A percentile compares a stretch with the other conserved stretches of the same genome.
phyloP scores from a whole-genome alignment of 75 land plant species.

The Gnetum montanum region DNA sequence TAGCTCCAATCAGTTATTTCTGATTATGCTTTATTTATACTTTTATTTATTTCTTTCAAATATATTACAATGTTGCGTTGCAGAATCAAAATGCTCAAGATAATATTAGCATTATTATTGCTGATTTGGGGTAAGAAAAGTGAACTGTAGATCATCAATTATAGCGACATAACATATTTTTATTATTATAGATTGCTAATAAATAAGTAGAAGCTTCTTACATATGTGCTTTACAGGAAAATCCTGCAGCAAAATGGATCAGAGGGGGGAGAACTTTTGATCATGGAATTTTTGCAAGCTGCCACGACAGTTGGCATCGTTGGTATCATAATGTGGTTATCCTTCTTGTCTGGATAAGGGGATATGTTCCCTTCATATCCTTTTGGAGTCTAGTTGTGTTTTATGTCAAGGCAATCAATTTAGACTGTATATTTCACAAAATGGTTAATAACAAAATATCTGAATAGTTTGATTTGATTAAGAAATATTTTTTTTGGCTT shows the following conservation, averaged over 20 bases:
- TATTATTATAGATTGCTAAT: not conserved
- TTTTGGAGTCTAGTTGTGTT: no score
- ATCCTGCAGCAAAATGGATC: slow-evolving; percentile 46
- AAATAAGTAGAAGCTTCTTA: not conserved
- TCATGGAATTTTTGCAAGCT: slow-evolving; percentile 53
- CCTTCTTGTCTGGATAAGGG: slow-evolving; percentile 21
- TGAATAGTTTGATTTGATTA: no score
- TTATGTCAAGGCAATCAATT: no score
- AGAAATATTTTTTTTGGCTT: no score
- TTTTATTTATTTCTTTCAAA: not conserved
- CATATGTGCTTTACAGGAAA: slow-evolving; percentile 19
- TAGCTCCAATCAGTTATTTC: not conserved
- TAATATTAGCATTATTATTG: slow-evolving; percentile 84
- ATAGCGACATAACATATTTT: not conserved
- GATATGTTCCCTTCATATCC: no score
- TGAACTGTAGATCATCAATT: not conserved
- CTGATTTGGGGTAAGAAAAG: slow-evolving; percentile 76
- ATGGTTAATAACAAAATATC: no score
- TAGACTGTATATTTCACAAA: no score
- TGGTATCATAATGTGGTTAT: slow-evolving; percentile 53
- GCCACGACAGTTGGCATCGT: slow-evolving; percentile 49
- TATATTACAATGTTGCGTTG: slow-evolving; percentile 1
- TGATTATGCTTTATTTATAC: slow-evolving; percentile 1
- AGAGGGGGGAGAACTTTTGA: slow-evolving; percentile 29
- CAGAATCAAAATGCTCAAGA: slow-evolving; percentile 81